These are phyloP conservation scores for Verticillium longisporum DNA, from an alignment of 2,329 filamentous ascomycete genomes.

Conservation along the genomic window DNA sequence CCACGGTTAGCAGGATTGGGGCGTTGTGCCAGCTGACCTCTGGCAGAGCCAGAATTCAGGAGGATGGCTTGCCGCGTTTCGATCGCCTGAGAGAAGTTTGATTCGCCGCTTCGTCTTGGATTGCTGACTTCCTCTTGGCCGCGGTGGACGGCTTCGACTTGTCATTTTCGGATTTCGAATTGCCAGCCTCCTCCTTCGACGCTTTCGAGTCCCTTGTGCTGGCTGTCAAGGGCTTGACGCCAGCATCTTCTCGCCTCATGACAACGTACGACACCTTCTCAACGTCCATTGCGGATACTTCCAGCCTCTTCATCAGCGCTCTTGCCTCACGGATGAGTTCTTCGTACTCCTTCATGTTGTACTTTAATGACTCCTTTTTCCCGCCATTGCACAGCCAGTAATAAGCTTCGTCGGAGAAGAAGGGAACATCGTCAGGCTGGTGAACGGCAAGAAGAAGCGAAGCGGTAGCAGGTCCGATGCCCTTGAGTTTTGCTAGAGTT, in stretches of 20 bases:
- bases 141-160: slow-evolving; percentile 5
- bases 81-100: slow-evolving; percentile 15
- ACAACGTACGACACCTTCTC: slow-evolving; percentile 68
- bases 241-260: slow-evolving; percentile 32
- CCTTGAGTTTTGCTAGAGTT: slow-evolving; percentile 54
- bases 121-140: slow-evolving; percentile 14
- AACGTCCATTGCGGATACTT: slow-evolving; percentile 51
- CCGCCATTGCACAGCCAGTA: slow-evolving; percentile 60
- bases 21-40: background rate
- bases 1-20: background rate
- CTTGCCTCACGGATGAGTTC: slow-evolving; percentile 39
- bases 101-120: slow-evolving; percentile 9
- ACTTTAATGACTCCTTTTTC: slow-evolving; percentile 52
- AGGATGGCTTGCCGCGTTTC: slow-evolving; percentile 16
- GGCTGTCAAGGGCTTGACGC: background rate
- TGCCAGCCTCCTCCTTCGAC: background rate
- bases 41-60: background rate
- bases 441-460: slow-evolving; percentile 65
- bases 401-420: slow-evolving; percentile 77
- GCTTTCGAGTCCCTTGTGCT: background rate
- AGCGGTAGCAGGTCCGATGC: slow-evolving; percentile 74
- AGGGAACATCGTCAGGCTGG: slow-evolving; percentile 52
- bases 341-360: slow-evolving; percentile 62
- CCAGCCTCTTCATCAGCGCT: slow-evolving; percentile 39
- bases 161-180: background rate